phyloP scores from a whole-genome alignment of 352 stramenopile species.

The Elongisporangium undulatum region DNA sequence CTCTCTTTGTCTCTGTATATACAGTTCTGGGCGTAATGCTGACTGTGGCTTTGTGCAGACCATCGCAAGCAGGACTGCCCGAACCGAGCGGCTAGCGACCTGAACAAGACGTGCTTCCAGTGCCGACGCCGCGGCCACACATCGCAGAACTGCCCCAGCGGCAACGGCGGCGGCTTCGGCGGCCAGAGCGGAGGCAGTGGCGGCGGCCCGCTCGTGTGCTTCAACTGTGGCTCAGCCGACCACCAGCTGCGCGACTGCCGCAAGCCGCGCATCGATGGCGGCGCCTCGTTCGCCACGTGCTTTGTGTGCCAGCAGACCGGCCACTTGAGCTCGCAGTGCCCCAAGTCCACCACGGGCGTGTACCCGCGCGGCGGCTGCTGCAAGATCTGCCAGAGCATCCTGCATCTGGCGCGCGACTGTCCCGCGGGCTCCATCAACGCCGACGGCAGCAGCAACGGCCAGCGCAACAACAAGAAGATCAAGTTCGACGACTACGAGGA shows the following conservation, averaged over 20 bases:
- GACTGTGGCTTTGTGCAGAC: conserved; percentile 5
- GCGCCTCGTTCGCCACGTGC: conserved; percentile 73
- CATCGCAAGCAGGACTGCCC: conserved; percentile 81
- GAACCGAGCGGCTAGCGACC: conserved; percentile 52
- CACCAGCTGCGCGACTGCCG: conserved; percentile 75
- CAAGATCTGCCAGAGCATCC: conserved; percentile 81
- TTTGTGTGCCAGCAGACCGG: conserved; percentile 86
- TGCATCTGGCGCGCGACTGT: conserved; percentile 83
- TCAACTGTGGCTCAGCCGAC: conserved; percentile 77
- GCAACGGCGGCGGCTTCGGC: conserved; percentile 14
- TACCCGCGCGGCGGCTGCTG: conserved; percentile 89
- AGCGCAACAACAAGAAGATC: conserved; percentile 70
- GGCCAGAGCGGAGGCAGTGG: conserved; percentile 10
- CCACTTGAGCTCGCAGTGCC: conserved; percentile 84
- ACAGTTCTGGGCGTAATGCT: background rate
- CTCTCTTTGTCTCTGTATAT: background rate
- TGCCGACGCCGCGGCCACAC: conserved; percentile 78
- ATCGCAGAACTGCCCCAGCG: conserved; percentile 74
- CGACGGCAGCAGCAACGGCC: conserved; percentile 45
- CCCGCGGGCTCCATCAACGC: conserved; percentile 61
- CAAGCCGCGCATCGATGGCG: conserved; percentile 54
- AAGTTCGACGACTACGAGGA: conserved; percentile 66
- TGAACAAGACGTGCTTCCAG: conserved; percentile 83
- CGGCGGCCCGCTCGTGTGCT: conserved; percentile 57
- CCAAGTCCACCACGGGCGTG: conserved; percentile 82